Base-by-base conservation (phyloP, 148 eudicot genomes). In the Salicornia ramosissima region DNA sequence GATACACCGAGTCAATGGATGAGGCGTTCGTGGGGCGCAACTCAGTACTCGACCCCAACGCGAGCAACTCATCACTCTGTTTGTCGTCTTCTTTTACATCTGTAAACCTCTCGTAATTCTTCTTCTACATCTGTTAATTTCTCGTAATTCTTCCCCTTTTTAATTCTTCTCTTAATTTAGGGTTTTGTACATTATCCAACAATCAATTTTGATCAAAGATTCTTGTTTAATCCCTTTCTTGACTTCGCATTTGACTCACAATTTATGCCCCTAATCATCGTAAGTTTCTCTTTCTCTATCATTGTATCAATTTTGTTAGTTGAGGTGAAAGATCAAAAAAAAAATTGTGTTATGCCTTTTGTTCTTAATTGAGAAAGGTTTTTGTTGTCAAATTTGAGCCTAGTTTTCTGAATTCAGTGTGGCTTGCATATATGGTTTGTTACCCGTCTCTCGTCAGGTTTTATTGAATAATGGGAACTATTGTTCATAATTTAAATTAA, bases 11-110 rank as follows among this genome's bases (percentile, higher is more conserved):
- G 72, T 69, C 72, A 55, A 69, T 8, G 18, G 39, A 60, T 24
- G 39, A 64, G 29, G 71, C 51, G 34, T 4, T 73, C 52, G 68
- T 54, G 76, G 65, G 64, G 42, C 51, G 34, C 33, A 6, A 58
- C n/a, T 67, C 68, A 56, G 33, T 31, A 10, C 10, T 40, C 46
- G 45, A 30, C 61, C 34, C 61, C 40, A 50, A 43, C 49, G 46
- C 74, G 75, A 49, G 68, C 68, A 62, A 52, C 52, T 64, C 69
- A 46, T 26, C 40, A 8, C 69, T 68, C 75, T 42, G 69, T 54
- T 29, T 57, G 34, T 67, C 72, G 26, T 53, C 24, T 14, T 31
- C 65, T 28, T 26, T 63, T 1, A 16, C 39, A 25, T 64, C 63
- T 22, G 34, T 34, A 16, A 40, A 26, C 16, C 47, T 10, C 42